Evolutionary conservation across 768 basidiomycete species (phyloP).

Genomic region (Suillus weaverae): DNA sequence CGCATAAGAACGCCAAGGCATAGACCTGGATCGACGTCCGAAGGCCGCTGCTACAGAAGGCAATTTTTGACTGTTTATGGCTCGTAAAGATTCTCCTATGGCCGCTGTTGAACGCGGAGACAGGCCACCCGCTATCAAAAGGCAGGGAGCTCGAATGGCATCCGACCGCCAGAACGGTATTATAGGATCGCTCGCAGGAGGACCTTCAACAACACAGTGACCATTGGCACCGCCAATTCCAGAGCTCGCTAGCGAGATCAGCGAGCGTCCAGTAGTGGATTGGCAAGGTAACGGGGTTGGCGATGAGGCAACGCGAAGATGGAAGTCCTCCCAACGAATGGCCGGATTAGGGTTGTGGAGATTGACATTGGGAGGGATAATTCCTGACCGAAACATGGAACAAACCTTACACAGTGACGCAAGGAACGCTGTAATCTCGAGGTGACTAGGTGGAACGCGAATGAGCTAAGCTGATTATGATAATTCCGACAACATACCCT

Average conservation of each 20-base stretch:
- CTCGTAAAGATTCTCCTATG: constrained; percentile 4
- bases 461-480: constrained; percentile 31
- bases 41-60: not conserved
- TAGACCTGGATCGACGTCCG: constrained; percentile 34
- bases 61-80: not conserved
- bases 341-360: constrained; percentile 35
- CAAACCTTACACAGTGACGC: constrained; percentile 45
- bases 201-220: constrained; percentile 40
- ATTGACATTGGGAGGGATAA: constrained; percentile 44
- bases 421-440: constrained; percentile 44
- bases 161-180: not conserved
- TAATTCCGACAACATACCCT: constrained; percentile 31
- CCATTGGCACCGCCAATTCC: constrained; percentile 48
- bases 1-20: constrained; percentile 32
- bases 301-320: constrained; percentile 33
- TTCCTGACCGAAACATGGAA: constrained; percentile 35
- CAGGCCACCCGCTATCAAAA: constrained; percentile 34
- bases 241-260: constrained; percentile 43
- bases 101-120: constrained; percentile 33
- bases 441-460: constrained; percentile 31
- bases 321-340: constrained; percentile 41
- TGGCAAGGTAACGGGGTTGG: constrained; percentile 18
- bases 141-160: not conserved
- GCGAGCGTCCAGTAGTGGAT: constrained; percentile 23
- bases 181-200: constrained; percentile 9